These are phyloP conservation scores for Botryotinia convoluta DNA, from an alignment of 2,329 filamentous ascomycete species.

Conservation along the genomic window DNA sequence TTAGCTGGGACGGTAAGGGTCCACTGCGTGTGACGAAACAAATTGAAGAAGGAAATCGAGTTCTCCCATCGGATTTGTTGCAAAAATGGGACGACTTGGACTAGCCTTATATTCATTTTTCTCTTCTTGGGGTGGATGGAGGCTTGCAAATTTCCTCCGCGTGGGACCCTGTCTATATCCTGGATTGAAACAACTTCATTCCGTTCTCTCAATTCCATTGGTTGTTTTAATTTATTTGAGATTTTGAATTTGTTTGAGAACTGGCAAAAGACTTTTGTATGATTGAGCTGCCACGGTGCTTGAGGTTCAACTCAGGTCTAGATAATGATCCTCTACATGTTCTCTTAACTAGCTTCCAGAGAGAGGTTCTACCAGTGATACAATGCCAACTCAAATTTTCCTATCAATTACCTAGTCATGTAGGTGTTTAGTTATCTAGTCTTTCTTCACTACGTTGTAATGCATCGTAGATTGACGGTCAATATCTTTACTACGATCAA, in stretches of 20 bases:
- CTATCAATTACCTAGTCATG: neutral
- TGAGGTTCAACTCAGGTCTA: neutral
- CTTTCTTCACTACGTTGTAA: neutral
- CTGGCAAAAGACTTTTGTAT: neutral
- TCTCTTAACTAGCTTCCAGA: neutral
- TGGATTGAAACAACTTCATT: neutral
- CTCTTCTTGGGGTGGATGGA: neutral
- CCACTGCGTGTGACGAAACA: constrained; percentile 28
- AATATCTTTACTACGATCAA: neutral
- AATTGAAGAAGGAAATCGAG: constrained; percentile 27
- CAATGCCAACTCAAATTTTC: neutral
- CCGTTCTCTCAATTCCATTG: neutral
- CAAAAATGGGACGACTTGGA: constrained; percentile 1
- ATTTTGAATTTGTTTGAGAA: neutral
- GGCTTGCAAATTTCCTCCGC: neutral
- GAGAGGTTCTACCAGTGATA: neutral
- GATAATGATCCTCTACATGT: neutral
- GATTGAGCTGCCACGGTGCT: neutral
- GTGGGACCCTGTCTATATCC: neutral
- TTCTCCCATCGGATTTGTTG: constrained; percentile 29
- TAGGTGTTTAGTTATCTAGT: neutral
- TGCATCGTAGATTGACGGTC: no score
- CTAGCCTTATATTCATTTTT: neutral
- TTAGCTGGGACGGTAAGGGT: constrained; percentile 25
- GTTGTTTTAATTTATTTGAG: neutral